Conservation (phyloP, 345 rosid genomes). For the Rhodomyrtus tomentosa region DNA sequence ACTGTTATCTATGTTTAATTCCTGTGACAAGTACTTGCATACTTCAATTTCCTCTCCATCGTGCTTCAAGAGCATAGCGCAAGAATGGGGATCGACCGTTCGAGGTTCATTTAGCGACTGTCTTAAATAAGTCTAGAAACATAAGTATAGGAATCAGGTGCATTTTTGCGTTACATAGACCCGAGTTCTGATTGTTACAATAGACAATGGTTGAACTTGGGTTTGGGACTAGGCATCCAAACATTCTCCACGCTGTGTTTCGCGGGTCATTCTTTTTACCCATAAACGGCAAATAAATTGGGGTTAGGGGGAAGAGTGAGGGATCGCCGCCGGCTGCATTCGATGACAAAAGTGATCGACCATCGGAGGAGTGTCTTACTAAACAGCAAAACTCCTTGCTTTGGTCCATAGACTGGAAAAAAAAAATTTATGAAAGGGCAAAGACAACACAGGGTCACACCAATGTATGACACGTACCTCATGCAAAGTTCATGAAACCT, state of each 20-base stretch:
- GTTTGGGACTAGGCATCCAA: background rate
- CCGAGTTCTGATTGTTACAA: background rate
- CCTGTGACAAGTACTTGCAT: conserved; percentile 69
- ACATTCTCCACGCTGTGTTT: background rate
- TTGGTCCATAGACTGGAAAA: background rate
- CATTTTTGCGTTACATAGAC: background rate
- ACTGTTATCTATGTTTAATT: conserved; percentile 16
- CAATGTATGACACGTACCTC: background rate
- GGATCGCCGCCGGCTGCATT: background rate
- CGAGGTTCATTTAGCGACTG: background rate
- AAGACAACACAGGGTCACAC: background rate
- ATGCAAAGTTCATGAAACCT: background rate
- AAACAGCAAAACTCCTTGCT: background rate
- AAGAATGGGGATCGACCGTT: background rate
- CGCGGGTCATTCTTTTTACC: background rate
- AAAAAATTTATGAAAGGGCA: background rate
- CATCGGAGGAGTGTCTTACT: background rate
- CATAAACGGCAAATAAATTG: background rate
- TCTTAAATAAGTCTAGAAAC: background rate
- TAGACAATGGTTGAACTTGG: too few species aligned
- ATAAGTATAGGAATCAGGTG: background rate
- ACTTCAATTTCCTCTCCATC: conserved; percentile 67
- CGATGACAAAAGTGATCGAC: background rate
- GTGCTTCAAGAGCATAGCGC: conserved; percentile 19
- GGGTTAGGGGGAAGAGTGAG: background rate